Evolutionary conservation across 179 eudicot species (phyloP).

Genomic region (Beta macrorhiza): DNA sequence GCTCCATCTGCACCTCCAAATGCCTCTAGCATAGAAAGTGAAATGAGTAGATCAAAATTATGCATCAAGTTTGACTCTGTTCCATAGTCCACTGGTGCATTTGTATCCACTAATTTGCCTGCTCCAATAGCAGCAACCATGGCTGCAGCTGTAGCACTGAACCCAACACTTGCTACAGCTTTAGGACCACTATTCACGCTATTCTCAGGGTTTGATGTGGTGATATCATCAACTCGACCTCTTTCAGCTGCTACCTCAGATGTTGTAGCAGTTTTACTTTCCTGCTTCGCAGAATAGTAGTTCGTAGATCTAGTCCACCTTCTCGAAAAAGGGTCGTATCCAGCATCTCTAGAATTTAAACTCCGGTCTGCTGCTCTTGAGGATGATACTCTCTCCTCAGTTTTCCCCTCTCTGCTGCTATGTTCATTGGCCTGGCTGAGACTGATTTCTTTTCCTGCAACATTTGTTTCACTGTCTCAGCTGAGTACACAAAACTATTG

Average conservation of each 20-base stretch:
- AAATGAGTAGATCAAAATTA: constrained; percentile 56
- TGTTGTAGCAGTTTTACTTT: constrained; percentile 28
- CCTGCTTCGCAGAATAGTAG: constrained; percentile 46
- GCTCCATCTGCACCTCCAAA: constrained; percentile 74
- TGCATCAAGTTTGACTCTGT: constrained; percentile 40
- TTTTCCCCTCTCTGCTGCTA: no score
- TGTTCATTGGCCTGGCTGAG: no score
- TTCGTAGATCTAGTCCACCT: no score
- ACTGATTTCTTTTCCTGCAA: no score
- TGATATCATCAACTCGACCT: constrained; percentile 7
- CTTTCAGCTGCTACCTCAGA: constrained; percentile 17
- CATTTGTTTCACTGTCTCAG: no score
- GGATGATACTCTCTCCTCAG: no score
- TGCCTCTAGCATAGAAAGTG: constrained; percentile 56
- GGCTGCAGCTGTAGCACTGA: constrained; percentile 58
- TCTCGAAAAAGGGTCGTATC: no score
- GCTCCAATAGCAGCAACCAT: constrained; percentile 75
- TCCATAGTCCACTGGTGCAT: constrained; percentile 76
- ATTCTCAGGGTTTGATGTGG: background rate
- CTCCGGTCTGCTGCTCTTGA: no score
- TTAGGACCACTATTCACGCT: background rate
- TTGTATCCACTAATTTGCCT: constrained; percentile 83
- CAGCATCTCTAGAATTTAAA: no score
- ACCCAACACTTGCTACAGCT: constrained; percentile 27
- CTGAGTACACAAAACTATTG: no score